Evolutionary conservation across 495 filamentous ascomycete genomes (phyloP).

Genomic region (Penicillium ucsense): DNA sequence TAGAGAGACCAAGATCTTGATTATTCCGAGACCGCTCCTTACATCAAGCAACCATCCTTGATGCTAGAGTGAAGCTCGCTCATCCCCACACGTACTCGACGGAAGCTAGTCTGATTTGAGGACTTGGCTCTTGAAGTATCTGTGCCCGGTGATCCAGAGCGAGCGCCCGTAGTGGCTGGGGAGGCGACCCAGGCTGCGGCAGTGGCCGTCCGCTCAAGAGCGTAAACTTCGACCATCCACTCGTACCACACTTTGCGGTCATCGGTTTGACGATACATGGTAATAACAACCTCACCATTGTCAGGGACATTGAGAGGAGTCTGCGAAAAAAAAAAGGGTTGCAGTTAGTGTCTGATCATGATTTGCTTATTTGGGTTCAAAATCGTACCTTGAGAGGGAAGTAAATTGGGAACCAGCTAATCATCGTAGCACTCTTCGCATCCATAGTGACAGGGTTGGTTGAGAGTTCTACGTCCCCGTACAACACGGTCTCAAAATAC

Average conservation of each 20-base stretch:
- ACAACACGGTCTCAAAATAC: constrained; percentile 92
- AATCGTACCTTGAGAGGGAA: constrained; percentile 80
- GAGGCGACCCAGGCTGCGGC: constrained; percentile 10
- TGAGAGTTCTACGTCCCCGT: constrained; percentile 73
- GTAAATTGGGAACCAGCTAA: constrained; percentile 98
- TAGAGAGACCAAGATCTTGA: neutral
- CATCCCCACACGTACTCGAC: constrained; percentile 62
- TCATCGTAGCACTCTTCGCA: constrained; percentile 88
- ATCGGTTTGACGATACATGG: constrained; percentile 92
- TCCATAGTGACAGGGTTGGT: constrained; percentile 91
- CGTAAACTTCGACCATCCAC: constrained; percentile 84
- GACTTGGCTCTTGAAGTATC: constrained; percentile 17
- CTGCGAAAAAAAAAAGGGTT: constrained; percentile 29
- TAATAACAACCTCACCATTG: constrained; percentile 73
- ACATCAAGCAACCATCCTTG: constrained; percentile 90
- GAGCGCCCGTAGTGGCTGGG: constrained; percentile 26
- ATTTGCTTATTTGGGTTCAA: neutral
- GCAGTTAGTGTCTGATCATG: neutral
- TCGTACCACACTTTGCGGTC: constrained; percentile 98
- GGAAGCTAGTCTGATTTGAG: constrained; percentile 41
- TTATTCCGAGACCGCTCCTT: constrained; percentile 3
- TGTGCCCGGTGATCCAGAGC: constrained; percentile 21
- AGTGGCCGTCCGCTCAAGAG: constrained; percentile 26
- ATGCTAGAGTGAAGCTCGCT: constrained; percentile 85
- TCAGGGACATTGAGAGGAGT: constrained; percentile 81